A percentile compares a stretch with the other conserved stretches of the same genome.
These are phyloP conservation scores for Oryza officinalis DNA, from an alignment of 176 grass and related monocot species.

Conservation along the genomic window DNA sequence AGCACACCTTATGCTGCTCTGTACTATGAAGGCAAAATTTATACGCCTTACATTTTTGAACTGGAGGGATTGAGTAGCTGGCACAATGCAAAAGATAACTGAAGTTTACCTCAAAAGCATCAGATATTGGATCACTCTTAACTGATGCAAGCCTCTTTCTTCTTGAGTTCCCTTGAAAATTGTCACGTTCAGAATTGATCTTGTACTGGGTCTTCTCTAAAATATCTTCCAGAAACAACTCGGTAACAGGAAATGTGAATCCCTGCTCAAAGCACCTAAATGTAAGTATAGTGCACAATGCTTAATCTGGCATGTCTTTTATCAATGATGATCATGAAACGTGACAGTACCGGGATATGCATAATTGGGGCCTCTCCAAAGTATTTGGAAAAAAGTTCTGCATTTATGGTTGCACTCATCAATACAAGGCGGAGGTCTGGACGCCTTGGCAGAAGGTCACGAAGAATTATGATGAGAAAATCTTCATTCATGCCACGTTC, in stretches of 20 bases:
- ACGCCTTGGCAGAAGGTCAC: constrained; percentile 78
- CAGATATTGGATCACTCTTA: constrained; percentile 83
- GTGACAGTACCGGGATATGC: constrained; percentile 82
- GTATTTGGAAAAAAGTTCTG: constrained; percentile 92
- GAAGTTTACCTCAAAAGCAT: constrained; percentile 71
- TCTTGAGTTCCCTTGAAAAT: constrained; percentile 74
- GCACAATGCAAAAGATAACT: constrained; percentile 20
- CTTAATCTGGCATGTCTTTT: constrained; percentile 2
- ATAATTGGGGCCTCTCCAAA: constrained; percentile 79
- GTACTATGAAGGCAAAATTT: neutral
- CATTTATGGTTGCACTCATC: constrained; percentile 99
- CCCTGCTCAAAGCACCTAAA: constrained; percentile 56
- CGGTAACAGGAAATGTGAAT: constrained; percentile 85
- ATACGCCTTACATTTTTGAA: neutral
- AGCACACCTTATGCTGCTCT: neutral
- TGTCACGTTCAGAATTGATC: constrained; percentile 75
- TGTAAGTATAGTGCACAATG: constrained; percentile 14
- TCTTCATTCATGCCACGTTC: constrained; percentile 98
- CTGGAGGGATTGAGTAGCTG: neutral
- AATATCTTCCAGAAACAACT: constrained; percentile 86
- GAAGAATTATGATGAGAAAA: constrained; percentile 97
- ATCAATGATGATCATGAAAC: constrained; percentile 15
- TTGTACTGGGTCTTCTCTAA: constrained; percentile 78
- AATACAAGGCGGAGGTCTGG: constrained; percentile 84
- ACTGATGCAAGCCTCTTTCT: constrained; percentile 56